Percentiles rank a stretch among this genome's conserved stretches.
Evolutionary conservation across 352 stramenopile genomes (phyloP).

Genomic region (Pythium sukuiense): DNA sequence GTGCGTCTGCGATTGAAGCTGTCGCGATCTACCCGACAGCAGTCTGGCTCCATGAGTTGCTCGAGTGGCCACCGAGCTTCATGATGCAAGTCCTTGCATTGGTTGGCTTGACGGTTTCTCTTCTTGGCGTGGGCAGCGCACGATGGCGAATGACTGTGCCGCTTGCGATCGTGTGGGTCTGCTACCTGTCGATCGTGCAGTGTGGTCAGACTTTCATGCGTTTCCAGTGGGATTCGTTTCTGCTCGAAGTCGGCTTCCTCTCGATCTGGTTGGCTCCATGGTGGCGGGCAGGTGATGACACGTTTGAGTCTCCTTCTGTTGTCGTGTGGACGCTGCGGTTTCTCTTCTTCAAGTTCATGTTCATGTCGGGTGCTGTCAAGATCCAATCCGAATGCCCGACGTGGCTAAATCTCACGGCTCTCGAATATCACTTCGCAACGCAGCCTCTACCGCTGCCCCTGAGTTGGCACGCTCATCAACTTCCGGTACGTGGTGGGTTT

Average conservation of each 20-base stretch:
- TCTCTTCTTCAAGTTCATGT: constrained; percentile 94
- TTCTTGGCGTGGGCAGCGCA: constrained; percentile 32
- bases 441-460: constrained; percentile 79
- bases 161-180: constrained; percentile 48
- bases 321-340: constrained; percentile 79
- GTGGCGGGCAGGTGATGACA: constrained; percentile 24
- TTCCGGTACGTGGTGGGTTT: constrained; percentile 50
- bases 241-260: constrained; percentile 86
- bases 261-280: constrained; percentile 50
- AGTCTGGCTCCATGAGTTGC: constrained; percentile 49
- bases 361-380: constrained; percentile 92
- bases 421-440: constrained; percentile 92
- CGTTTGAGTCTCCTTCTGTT: constrained; percentile 34
- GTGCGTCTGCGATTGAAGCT: constrained; percentile 20
- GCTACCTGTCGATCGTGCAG: constrained; percentile 76
- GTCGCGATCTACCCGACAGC: constrained; percentile 49
- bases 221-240: constrained; percentile 93
- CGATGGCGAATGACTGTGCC: constrained; percentile 37
- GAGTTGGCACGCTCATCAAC: constrained; percentile 84
- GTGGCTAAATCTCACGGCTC: constrained; percentile 87
- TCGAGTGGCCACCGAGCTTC: constrained; percentile 49
- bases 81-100: constrained; percentile 52
- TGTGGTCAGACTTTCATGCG: constrained; percentile 87
- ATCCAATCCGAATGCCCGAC: constrained; percentile 89
- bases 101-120: constrained; percentile 29